A percentile compares a stretch with the other conserved stretches of the same genome.
These are phyloP conservation scores for Fusarium nygamai DNA, from an alignment of 2,329 filamentous ascomycete genomes.

Conservation along the genomic window DNA sequence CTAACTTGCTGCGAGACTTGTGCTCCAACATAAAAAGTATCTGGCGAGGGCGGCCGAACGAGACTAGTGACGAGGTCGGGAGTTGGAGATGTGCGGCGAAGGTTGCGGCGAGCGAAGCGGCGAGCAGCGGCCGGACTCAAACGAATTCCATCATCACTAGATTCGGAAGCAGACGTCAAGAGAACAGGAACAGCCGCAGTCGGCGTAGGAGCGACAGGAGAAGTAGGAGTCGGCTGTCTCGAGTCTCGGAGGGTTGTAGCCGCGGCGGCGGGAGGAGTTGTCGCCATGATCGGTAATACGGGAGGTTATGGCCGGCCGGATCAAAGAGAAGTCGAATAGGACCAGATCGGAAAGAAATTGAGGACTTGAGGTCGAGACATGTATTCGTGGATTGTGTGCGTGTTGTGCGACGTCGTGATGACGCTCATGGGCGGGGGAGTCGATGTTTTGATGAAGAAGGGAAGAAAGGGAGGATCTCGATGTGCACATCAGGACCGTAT, in stretches of 20 bases:
- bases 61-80: conserved; percentile 54
- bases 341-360: conserved; percentile 9
- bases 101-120: conserved; percentile 50
- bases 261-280: conserved; percentile 31
- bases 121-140: conserved; percentile 50
- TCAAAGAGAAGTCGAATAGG: conserved; percentile 5
- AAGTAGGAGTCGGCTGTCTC: conserved; percentile 22
- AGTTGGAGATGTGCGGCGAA: conserved; percentile 49
- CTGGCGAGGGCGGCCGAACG: conserved; percentile 52
- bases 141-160: conserved; percentile 50
- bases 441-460: conserved; percentile 5
- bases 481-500: conserved; percentile 28
- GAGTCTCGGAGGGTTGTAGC: conserved; percentile 10
- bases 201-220: conserved; percentile 10
- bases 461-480: conserved; percentile 32
- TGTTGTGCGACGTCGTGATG: conserved; percentile 29
- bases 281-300: conserved; percentile 29
- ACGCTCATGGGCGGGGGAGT: conserved; percentile 26
- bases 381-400: conserved; percentile 18
- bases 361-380: conserved; percentile 22
- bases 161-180: conserved; percentile 45
- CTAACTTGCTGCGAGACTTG: conserved; percentile 40
- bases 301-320: background rate
- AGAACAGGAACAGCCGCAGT: conserved; percentile 7
- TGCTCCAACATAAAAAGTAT: conserved; percentile 46